phyloP scores from a whole-genome alignment of 2,329 filamentous ascomycete genomes.

The Parafenestella ontariensis region DNA sequence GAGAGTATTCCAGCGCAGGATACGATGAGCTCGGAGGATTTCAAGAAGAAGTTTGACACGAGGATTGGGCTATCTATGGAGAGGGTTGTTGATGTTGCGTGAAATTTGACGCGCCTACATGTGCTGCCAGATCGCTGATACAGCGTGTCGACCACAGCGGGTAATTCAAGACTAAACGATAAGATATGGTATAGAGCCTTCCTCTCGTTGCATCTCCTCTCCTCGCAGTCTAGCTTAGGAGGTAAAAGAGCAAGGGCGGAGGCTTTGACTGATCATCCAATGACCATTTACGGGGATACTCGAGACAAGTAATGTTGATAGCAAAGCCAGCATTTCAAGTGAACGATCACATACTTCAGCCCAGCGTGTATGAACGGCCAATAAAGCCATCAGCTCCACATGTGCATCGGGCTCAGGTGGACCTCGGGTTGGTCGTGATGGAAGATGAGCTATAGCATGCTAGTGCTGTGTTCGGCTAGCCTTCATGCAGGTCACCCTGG shows the following conservation, averaged over 20 bases:
- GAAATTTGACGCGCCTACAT: no score
- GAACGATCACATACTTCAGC: background rate
- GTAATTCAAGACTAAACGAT: no score
- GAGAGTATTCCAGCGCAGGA: conserved; percentile 20
- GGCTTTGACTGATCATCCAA: no score
- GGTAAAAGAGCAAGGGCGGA: no score
- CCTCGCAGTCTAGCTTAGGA: no score
- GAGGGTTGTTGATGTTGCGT: conserved; percentile 8
- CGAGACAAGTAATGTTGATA: conserved; percentile 6
- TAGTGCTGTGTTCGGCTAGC: conserved; percentile 16
- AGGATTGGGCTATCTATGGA: conserved; percentile 30
- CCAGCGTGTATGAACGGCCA: background rate
- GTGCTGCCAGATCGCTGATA: no score
- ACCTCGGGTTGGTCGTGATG: conserved; percentile 28
- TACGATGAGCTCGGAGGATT: conserved; percentile 16
- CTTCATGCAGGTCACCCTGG: conserved; percentile 16
- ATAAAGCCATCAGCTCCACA: conserved; percentile 10
- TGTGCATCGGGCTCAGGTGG: conserved; percentile 10
- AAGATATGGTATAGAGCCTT: no score
- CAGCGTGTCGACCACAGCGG: no score
- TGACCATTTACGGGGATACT: no score
- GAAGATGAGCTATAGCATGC: conserved; percentile 17
- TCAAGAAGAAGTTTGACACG: conserved; percentile 19
- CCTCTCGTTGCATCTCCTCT: no score
- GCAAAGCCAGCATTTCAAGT: background rate